Evolutionary conservation across 2,329 filamentous ascomycete genomes (phyloP), one percentile per base, ranked within the genome.

Genomic region (Diaporthe helianthi): DNA sequence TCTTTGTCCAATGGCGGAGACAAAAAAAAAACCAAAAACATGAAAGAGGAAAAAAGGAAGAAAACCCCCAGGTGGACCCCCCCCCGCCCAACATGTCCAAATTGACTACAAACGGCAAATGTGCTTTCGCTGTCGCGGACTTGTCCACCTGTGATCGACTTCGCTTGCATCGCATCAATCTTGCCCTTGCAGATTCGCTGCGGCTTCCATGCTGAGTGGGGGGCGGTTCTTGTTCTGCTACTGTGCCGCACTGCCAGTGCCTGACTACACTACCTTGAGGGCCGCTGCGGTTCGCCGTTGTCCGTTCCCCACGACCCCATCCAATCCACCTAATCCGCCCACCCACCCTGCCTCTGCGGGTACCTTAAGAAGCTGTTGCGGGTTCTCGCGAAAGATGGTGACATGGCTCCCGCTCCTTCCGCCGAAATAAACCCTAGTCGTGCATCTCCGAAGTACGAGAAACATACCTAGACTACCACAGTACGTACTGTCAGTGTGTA

Each of bases 101-200:
- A 24, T 26, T 49, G n/a, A 29, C 58, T 15, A 22, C 29, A 9
- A 49, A 49, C 44, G 29, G 58, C 8, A 24, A 24, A n/a, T 63
- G 19, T 49, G 41, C 58, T 24, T 31, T 22, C 15, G 36, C 36
- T 38, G 10, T 33, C 44, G 58, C 58, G 44, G 44, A 49, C 41
- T 36, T n/a, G 44, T 17, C 44, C 65, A 49, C 33, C 65, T n/a
- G 29, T 55, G 65, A 67, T 67, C 65, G 65, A 36, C 65, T 46
- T 67, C 54, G 65, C 65, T 60, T 68, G 63, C 63, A 67, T 58
- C 44, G 53, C 29, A 53, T 46, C 53, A 58, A 67, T 67, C 41
- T 55, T 69, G 68, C 63, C 68, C 63, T 69, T 69, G 68, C 68
- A 69, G 68, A 67, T 60, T 67, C 65, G 54, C 52, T 58, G 65